Base-by-base conservation (phyloP, 768 basidiomycete genomes). In the Leccinum subgranulosum region DNA sequence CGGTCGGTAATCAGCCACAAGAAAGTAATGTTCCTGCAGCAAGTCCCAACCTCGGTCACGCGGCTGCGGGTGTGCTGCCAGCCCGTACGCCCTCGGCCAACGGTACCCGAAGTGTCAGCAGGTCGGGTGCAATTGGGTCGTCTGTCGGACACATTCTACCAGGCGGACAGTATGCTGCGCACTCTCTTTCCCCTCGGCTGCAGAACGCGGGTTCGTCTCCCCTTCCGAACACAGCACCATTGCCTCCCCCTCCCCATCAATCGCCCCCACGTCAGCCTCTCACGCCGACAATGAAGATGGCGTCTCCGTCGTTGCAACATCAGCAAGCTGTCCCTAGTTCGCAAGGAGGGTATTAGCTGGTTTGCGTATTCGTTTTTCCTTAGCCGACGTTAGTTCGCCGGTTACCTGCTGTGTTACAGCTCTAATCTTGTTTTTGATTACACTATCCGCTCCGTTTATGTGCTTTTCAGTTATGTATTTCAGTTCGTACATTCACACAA, bases 281-380 rank as follows among this genome's bases (percentile, higher is more conserved):
- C 55, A 79, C 81, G 2, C 80, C 83, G 7, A 80, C 78, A 46
- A 74, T 83, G 75, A 75, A 76, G 27, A 78, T 81, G 71, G 73
- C 79, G 29, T 84, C 83, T 2, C 84, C 84, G 14, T 79, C 80
- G 34, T 63, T 83, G 54, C 82, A 81, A 66, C 81, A 81, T 56
- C 82, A 83, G 61, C 81, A 82, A 63, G 71, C 75, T 15, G 78
- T 81, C 27, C 78, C 79, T 23, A 78, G 75, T 57, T 79, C 78
- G 50, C 80, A 83, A 69, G 79, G 76, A 63, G 79, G 81, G 50
- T 83, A 82, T 74, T 84, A 77, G 67, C 31, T 56, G 51, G 57
- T 52, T 56, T 61, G 47, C 55, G 60, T 60, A 52, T 61, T 43
- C 53, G 14, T 60, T 62, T 50, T 27, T 57, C 56, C 49, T 51